Evolutionary conservation across 225 moss, liverwort and hornwort species (phyloP).

Genomic region (Polytrichum commune): DNA sequence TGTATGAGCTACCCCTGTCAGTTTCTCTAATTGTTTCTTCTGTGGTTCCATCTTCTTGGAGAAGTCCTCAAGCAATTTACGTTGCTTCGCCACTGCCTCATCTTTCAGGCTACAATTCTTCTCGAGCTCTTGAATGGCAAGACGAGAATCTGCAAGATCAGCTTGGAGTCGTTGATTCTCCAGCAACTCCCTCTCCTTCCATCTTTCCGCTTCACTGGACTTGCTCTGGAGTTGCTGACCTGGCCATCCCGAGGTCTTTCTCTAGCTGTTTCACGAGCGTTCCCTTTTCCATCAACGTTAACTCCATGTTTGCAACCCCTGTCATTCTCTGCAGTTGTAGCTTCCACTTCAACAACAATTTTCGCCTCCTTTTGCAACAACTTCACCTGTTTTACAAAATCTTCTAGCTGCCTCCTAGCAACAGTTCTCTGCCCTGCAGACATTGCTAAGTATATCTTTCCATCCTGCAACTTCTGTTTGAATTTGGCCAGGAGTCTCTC

Average conservation of each 20-base stretch:
- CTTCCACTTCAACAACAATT: too few relatives aligned
- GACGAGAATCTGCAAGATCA: slow-evolving; percentile 16
- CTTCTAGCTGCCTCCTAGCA: too few relatives aligned
- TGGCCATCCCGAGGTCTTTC: slow-evolving; percentile 11
- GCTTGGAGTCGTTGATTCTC: slow-evolving; percentile 11
- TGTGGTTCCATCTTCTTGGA: slow-evolving; percentile 14
- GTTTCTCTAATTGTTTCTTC: slow-evolving; percentile 15
- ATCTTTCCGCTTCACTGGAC: slow-evolving; percentile 9
- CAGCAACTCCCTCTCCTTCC: slow-evolving; percentile 11
- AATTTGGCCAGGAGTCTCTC: too few relatives aligned
- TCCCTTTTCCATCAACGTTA: slow-evolving; percentile 7
- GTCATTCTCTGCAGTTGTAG: too few relatives aligned
- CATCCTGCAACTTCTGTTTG: too few relatives aligned
- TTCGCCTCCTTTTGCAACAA: too few relatives aligned
- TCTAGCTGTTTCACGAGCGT: slow-evolving; percentile 12
- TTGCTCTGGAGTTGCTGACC: slow-evolving; percentile 15
- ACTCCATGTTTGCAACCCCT: slow-evolving; percentile 7
- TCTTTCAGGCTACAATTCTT: slow-evolving; percentile 10
- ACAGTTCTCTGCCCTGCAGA: too few relatives aligned
- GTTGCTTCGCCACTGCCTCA: slow-evolving; percentile 9
- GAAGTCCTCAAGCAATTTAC: slow-evolving; percentile 5
- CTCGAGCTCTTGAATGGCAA: slow-evolving; percentile 12
- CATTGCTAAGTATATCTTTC: too few relatives aligned
- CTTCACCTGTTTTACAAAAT: too few relatives aligned
- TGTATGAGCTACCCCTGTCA: too few relatives aligned